These are phyloP conservation scores for Leccinum sublutescens DNA, from an alignment of 768 basidiomycete genomes.

Conservation along the genomic window DNA sequence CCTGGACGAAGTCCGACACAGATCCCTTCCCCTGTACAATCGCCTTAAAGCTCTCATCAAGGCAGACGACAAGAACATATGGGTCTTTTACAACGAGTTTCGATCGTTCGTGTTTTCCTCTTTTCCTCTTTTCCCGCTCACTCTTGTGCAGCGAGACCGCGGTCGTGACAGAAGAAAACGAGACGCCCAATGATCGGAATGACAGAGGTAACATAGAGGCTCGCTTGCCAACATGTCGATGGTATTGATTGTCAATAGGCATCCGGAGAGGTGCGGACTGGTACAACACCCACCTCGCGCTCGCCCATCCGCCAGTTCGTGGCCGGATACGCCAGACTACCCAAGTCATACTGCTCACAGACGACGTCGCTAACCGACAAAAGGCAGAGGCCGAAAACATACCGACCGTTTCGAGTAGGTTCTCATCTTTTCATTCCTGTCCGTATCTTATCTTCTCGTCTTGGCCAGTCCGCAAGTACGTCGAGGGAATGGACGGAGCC, in stretches of 20 bases:
- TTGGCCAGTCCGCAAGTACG: conserved; percentile 68
- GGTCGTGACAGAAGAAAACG: conserved; percentile 69
- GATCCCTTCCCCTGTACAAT: conserved; percentile 90
- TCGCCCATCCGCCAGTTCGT: conserved; percentile 50
- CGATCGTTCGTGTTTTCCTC: conserved; percentile 54
- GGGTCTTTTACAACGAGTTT: conserved; percentile 87
- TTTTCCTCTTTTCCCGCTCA: neutral
- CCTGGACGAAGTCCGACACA: conserved; percentile 92
- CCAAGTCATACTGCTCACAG: conserved; percentile 77
- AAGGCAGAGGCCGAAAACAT: conserved; percentile 71
- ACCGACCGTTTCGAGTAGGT: conserved; percentile 56
- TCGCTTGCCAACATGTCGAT: neutral
- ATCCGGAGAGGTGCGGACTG: conserved; percentile 86
- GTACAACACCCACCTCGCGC: conserved; percentile 75
- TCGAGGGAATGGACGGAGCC: conserved; percentile 67
- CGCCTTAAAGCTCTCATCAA: conserved; percentile 82
- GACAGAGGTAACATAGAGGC: conserved; percentile 65
- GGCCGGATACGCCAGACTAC: conserved; percentile 51
- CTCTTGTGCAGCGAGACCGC: conserved; percentile 66
- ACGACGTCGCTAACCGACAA: conserved; percentile 81
- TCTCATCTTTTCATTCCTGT: neutral
- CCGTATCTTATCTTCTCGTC: neutral
- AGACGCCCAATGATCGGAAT: conserved; percentile 91
- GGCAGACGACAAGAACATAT: conserved; percentile 81
- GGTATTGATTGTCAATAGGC: conserved; percentile 44